Conservation (phyloP, 176 grass and related monocot genomes). For the Lolium perenne region DNA sequence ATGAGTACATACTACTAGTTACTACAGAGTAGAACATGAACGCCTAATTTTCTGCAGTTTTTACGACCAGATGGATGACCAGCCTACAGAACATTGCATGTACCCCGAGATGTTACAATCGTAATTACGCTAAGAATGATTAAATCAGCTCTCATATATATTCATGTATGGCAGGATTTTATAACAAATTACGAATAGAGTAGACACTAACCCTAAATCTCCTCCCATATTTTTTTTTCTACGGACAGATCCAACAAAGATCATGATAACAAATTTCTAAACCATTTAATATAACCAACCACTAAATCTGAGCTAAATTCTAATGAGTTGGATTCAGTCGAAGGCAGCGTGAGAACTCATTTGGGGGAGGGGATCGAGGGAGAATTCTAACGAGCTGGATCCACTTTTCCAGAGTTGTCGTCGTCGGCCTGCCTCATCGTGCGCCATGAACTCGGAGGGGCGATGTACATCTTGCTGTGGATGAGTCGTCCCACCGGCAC, state of each 20-base stretch:
- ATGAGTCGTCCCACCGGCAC: constrained; percentile 83
- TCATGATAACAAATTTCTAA: neutral
- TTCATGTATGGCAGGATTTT: too few species aligned
- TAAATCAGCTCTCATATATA: neutral
- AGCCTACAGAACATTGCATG: neutral
- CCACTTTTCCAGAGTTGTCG: constrained; percentile 75
- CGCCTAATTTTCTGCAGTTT: neutral
- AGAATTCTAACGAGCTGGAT: too few species aligned
- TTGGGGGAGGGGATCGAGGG: too few species aligned
- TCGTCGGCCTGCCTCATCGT: constrained; percentile 27
- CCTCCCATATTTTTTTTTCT: too few species aligned
- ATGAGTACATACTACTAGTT: too few species aligned
- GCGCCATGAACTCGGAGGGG: constrained; percentile 94
- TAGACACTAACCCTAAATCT: too few species aligned
- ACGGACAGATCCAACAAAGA: too few species aligned
- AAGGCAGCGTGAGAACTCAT: too few species aligned
- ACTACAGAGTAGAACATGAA: neutral
- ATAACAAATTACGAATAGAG: too few species aligned
- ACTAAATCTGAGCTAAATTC: neutral
- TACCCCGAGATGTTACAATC: neutral
- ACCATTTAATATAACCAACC: neutral
- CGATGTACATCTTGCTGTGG: constrained; percentile 76
- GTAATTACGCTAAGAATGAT: neutral
- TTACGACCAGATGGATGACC: neutral
- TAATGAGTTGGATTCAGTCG: neutral